phyloP scores from a whole-genome alignment of 768 basidiomycete genomes.

The Xerocomus brunneocitrinus region DNA sequence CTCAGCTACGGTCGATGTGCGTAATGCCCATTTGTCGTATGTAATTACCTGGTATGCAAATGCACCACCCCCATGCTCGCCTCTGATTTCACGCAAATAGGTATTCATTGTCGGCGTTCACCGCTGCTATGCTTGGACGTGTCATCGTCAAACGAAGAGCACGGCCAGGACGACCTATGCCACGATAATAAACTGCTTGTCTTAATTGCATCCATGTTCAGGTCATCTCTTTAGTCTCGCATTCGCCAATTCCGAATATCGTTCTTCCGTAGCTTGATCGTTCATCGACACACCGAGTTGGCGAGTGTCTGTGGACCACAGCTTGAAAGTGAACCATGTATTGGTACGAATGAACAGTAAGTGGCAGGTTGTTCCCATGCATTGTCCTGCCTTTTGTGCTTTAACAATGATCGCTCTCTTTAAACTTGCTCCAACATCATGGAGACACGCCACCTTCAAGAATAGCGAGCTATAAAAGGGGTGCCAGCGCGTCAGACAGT shows the following conservation, averaged over 20 bases:
- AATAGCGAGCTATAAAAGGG: slow-evolving; percentile 5
- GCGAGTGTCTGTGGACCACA: background rate
- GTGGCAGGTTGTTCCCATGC: slow-evolving; percentile 9
- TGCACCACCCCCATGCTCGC: background rate
- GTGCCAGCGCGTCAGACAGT: background rate
- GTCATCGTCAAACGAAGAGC: slow-evolving; percentile 54
- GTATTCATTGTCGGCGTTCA: slow-evolving; percentile 86
- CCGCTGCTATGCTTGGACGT: slow-evolving; percentile 75
- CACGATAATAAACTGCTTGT: slow-evolving; percentile 37
- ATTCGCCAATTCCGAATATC: background rate
- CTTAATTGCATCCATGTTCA: background rate
- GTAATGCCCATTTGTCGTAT: slow-evolving; percentile 94
- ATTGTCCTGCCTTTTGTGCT: slow-evolving; percentile 8
- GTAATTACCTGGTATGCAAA: slow-evolving; percentile 82
- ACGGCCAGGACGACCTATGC: slow-evolving; percentile 49
- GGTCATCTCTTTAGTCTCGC: slow-evolving; percentile 4
- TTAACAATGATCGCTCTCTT: slow-evolving; percentile 7
- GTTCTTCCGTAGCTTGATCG: background rate
- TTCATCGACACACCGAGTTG: background rate
- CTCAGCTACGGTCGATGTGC: slow-evolving; percentile 74
- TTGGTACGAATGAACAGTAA: slow-evolving; percentile 2
- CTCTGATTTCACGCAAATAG: slow-evolving; percentile 37
- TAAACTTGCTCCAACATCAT: slow-evolving; percentile 3
- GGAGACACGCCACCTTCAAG: slow-evolving; percentile 7
- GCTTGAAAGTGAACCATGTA: slow-evolving; percentile 1